These are phyloP conservation scores for Wakefieldia striispora DNA, from an alignment of 768 basidiomycete species.

Conservation along the genomic window DNA sequence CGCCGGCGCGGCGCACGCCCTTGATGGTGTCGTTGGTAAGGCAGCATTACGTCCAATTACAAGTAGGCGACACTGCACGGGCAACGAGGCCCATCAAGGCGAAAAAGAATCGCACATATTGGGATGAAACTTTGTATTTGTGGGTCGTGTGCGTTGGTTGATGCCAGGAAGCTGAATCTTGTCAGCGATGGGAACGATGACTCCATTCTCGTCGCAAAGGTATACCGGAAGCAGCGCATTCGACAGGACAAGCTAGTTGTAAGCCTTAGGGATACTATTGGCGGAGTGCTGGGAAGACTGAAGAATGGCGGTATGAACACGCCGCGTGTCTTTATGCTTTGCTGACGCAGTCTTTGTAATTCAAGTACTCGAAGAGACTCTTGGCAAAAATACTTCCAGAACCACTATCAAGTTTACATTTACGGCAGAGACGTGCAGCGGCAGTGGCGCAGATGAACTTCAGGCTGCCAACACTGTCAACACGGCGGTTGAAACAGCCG, in stretches of 20 bases:
- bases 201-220: conserved; percentile 7
- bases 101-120: conserved; percentile 2
- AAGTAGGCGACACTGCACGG: conserved; percentile 6
- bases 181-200: conserved; percentile 14
- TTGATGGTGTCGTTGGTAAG: background rate
- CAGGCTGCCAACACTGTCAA: conserved; percentile 15
- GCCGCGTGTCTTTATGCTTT: background rate
- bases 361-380: conserved; percentile 15
- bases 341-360: background rate
- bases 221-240: conserved; percentile 10
- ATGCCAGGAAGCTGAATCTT: background rate
- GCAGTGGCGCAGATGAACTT: conserved; percentile 4
- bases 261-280: conserved; percentile 8
- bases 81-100: conserved; percentile 15
- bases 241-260: conserved; percentile 11
- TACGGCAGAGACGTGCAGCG: background rate
- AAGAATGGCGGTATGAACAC: conserved; percentile 12
- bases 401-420: conserved; percentile 16
- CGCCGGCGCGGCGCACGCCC: conserved; percentile 1
- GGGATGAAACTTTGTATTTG: conserved; percentile 18
- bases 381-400: background rate
- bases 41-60: conserved; percentile 13
- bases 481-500: background rate
- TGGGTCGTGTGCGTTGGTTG: conserved; percentile 2
- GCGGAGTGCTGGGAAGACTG: conserved; percentile 8